These are phyloP conservation scores for Metschnikowia dekortorum DNA, from an alignment of 805 yeast species.

Conservation along the genomic window DNA sequence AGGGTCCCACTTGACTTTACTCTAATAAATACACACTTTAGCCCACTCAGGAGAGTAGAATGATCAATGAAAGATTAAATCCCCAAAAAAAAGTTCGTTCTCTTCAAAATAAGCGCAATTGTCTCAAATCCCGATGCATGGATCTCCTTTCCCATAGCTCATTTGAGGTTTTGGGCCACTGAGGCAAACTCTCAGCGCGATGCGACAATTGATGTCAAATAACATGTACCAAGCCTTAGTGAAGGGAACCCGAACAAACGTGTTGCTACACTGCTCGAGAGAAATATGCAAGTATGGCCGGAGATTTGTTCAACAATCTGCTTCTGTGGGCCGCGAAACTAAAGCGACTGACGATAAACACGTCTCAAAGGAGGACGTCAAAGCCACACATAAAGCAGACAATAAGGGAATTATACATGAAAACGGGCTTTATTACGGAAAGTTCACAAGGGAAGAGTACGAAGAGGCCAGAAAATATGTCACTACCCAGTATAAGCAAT, in stretches of 20 bases:
- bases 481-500: constrained; percentile 25
- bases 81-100: too few species aligned
- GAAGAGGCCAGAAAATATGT: constrained; percentile 34
- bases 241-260: background rate
- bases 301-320: background rate
- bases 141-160: background rate
- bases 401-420: constrained; percentile 16
- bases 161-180: background rate
- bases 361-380: background rate
- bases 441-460: constrained; percentile 36
- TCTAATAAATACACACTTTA: too few species aligned
- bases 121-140: too few species aligned
- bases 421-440: constrained; percentile 30
- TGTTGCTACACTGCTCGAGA: background rate
- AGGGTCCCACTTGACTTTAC: too few species aligned
- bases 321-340: background rate
- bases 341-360: background rate
- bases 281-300: background rate
- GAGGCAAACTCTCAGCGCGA: background rate
- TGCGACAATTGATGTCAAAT: background rate
- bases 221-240: background rate
- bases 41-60: too few species aligned
- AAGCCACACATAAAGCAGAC: background rate
- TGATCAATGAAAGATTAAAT: too few species aligned
- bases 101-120: too few species aligned